Evolutionary conservation across 2,329 filamentous ascomycete genomes (phyloP), one percentile per base, ranked within the genome.

Genomic region (Incumbomyces lentus): DNA sequence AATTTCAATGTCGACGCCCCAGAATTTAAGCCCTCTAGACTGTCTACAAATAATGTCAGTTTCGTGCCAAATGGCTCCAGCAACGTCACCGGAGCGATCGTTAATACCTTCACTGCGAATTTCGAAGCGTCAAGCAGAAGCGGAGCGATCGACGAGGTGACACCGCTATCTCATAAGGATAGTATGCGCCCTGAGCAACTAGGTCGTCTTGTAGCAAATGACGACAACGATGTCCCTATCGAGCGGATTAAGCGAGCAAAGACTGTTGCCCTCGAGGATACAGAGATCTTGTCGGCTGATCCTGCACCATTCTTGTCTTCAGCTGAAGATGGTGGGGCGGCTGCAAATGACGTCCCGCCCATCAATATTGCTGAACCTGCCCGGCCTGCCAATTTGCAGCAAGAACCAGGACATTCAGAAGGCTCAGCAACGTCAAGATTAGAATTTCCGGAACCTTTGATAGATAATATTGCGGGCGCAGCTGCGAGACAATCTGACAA

Each of bases 131-230:
- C 67, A 1, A 53, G 52, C 44, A 49, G 87, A 84, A 65, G 80
- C 79, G 95, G 92, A 66, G 87, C 87, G 8, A 76, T 95, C 46
- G 84, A 88, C 0, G 93, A 95, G 52, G 67, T 90, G 8, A 35
- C 29, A 3, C 47, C 46, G 1, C 49, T 39, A 26, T 46, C 49
- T 6, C 50, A 46, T 22, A 44, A 53, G n/a, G 45, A 18, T 29
- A 38, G 17, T 40, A 22, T 85, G 1, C 72, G 79, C 48, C 79
- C 71, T 56, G 66, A 52, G 49, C 68, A 70, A 54, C 63, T 67
- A 16, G 64, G 63, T 13, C 59, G 64, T 8, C 73, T 83, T 48
- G 77, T 79, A 50, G 71, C 75, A 2, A 73, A 81, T 51, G 80
- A 81, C 13, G 77, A 79, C 19, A 64, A 75, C 16, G 72, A 71